Evolutionary conservation across 805 yeast species (phyloP), one percentile per base, ranked within the genome.

Genomic region (Yamadazyma tumulicola): DNA sequence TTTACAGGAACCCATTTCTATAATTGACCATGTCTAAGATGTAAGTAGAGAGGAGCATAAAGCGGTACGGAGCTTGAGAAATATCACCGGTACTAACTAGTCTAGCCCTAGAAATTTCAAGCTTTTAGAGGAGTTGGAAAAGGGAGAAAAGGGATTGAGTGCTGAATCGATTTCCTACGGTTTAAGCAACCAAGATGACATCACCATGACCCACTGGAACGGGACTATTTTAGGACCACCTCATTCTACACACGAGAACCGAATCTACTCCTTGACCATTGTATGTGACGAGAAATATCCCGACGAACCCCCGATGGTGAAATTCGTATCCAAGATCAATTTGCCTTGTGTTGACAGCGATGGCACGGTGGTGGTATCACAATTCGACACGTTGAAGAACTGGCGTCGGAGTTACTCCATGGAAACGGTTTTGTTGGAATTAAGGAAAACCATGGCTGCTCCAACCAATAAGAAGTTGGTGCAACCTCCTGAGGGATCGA

Each of bases 151-250:
- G 59, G 99, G 98, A 14, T 69, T 85, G 31, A 97, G 97, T 14
- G 93, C 97, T 17, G 97, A 93, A 59, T 85, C 95, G 11, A 89
- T 96, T 57, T 91, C 97, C 15, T 87, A 93, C 52, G 99, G 99
- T 0, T 72, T 93, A 30, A 79, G 86, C 16, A 91, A 86, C 51
- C 79, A 83, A 43, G 95, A 85, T 51, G 99, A 93, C 57, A 85
- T 89, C 47, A 69, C 88, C 33, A 86, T 93, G 95, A 84, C 95
- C 8, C 64, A 82, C 51, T 93, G 99, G 99, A 93, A 89, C 62
- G 98, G 97, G 9, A 93, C 99, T 21, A 91, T 93, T 34, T 68
- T 93, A 45, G 99, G 99, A 0, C 98, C 99, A 4, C 98, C 98
- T 22, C 95, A 85, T 52, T 61, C 67, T 10, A 77, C 76, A 18